These are phyloP conservation scores for Ceratocystis cubensis DNA, from an alignment of 2,329 filamentous ascomycete species.

Conservation along the genomic window DNA sequence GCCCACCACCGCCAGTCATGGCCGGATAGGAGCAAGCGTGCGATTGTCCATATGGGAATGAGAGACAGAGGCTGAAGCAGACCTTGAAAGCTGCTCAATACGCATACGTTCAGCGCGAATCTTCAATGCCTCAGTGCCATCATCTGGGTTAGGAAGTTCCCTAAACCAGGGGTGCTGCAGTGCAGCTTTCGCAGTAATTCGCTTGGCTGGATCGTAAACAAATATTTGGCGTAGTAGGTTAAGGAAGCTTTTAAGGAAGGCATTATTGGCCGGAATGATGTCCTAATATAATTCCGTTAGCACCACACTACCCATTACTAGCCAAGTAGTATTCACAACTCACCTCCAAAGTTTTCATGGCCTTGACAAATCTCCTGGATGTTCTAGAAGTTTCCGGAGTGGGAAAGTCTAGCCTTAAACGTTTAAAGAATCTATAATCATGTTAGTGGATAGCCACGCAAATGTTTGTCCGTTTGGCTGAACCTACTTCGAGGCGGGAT, in stretches of 20 bases:
- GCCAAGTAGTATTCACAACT: conserved; percentile 24
- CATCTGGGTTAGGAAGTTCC: conserved; percentile 49
- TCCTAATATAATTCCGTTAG: conserved; percentile 35
- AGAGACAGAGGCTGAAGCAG: conserved; percentile 2
- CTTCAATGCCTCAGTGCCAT: conserved; percentile 55
- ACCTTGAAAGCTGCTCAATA: conserved; percentile 29
- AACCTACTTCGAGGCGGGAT: conserved; percentile 51
- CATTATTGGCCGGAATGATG: conserved; percentile 48
- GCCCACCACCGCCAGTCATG: neutral
- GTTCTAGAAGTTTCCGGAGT: conserved; percentile 50
- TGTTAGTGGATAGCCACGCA: neutral
- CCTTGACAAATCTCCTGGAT: conserved; percentile 54
- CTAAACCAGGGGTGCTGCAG: conserved; percentile 57
- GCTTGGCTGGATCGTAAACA: conserved; percentile 51
- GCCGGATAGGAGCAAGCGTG: conserved; percentile 13
- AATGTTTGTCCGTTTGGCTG: conserved; percentile 14
- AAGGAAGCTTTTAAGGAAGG: conserved; percentile 50
- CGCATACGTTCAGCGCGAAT: conserved; percentile 44
- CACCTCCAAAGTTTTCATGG: conserved; percentile 57
- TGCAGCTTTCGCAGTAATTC: conserved; percentile 55
- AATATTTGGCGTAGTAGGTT: conserved; percentile 55
- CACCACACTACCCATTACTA: neutral
- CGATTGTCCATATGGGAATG: conserved; percentile 8
- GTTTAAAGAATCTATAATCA: conserved; percentile 49
- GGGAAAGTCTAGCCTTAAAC: conserved; percentile 53